Percentiles rank a stretch among this genome's conserved stretches.
Evolutionary conservation across 257 asterid genomes (phyloP).

Genomic region (Oldenlandia corymbosa): DNA sequence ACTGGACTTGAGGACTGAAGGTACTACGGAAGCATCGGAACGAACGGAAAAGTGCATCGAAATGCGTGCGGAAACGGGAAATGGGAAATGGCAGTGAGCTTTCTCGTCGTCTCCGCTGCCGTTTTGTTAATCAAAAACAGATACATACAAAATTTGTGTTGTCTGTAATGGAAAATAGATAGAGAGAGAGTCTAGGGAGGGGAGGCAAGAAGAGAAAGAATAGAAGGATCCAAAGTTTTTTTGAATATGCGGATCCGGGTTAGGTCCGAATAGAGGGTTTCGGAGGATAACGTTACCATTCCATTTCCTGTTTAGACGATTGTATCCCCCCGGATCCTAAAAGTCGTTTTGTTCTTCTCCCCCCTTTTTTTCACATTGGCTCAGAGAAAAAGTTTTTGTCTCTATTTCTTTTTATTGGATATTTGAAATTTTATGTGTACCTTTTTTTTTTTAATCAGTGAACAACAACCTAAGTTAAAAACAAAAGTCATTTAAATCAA

Average conservation of each 20-base stretch:
- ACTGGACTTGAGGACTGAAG: neutral
- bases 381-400: neutral
- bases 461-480: too few species aligned
- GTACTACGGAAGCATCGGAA: neutral
- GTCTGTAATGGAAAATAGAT: conserved; percentile 10
- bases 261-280: conserved; percentile 22
- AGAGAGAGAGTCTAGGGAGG: conserved; percentile 10
- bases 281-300: conserved; percentile 30
- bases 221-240: conserved; percentile 47
- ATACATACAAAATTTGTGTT: conserved; percentile 40
- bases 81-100: conserved; percentile 23
- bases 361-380: neutral
- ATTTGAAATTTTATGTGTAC: too few species aligned
- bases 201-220: conserved; percentile 23
- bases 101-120: conserved; percentile 14
- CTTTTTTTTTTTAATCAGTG: too few species aligned
- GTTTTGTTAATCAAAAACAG: conserved; percentile 15
- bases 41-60: neutral
- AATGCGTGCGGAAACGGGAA: conserved; percentile 16
- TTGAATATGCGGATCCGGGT: conserved; percentile 40
- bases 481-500: too few species aligned
- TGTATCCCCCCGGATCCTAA: conserved; percentile 26
- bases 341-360: neutral
- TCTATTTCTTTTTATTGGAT: neutral
- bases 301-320: conserved; percentile 19